Conservation (phyloP, 164 flowering plant species). For the Annona cherimola region DNA sequence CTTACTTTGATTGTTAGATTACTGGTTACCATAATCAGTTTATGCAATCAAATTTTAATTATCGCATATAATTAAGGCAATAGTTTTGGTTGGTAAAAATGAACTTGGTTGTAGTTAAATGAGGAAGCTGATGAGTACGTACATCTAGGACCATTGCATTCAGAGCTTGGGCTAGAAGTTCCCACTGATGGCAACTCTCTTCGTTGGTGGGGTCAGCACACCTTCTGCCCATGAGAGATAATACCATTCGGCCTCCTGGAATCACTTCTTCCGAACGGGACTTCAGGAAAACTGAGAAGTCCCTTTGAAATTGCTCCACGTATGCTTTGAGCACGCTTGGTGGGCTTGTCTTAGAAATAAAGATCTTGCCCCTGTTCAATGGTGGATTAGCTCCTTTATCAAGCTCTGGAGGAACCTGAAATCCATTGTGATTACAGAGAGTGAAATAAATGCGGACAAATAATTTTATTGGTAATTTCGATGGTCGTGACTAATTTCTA, state of each 20-base stretch:
- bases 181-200: slow-evolving; percentile 23
- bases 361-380: slow-evolving; percentile 17
- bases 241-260: slow-evolving; percentile 32
- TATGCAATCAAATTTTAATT: too few species aligned
- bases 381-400: not conserved
- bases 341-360: slow-evolving; percentile 23
- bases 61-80: too few species aligned
- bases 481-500: too few species aligned
- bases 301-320: slow-evolving; percentile 23
- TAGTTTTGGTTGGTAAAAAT: too few species aligned
- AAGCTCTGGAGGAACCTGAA: slow-evolving; percentile 18
- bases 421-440: too few species aligned
- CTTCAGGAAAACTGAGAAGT: slow-evolving; percentile 26
- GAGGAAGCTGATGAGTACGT: not conserved
- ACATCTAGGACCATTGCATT: slow-evolving; percentile 23
- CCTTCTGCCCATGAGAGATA: slow-evolving; percentile 21
- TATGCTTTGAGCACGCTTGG: slow-evolving; percentile 10
- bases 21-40: too few species aligned
- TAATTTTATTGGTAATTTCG: too few species aligned
- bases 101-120: too few species aligned
- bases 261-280: slow-evolving; percentile 26
- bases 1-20: too few species aligned
- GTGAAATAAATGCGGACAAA: too few species aligned
- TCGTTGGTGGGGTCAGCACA: slow-evolving; percentile 18
- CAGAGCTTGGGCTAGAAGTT: slow-evolving; percentile 23